Percentiles rank a stretch among this genome's conserved stretches.
Evolutionary conservation across 2,329 filamentous ascomycete genomes (phyloP).

Genomic region (Xylariaceae sp.): DNA sequence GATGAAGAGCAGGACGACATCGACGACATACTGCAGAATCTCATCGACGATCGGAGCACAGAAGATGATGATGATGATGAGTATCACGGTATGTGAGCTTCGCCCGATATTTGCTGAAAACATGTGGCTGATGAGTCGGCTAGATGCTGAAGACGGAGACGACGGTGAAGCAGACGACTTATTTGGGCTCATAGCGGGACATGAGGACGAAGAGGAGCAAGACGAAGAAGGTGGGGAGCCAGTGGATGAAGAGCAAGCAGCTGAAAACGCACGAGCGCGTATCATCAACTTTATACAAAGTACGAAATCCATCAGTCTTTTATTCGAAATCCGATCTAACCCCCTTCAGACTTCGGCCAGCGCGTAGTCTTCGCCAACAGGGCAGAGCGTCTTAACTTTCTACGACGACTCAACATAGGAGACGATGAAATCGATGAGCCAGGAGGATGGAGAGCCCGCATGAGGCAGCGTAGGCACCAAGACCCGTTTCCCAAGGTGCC

Average conservation of each 20-base stretch:
- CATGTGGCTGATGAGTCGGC: not conserved
- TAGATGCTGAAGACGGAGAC: slow-evolving; percentile 32
- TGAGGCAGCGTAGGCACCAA: not conserved
- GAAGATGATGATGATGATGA: slow-evolving; percentile 30
- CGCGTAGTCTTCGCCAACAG: slow-evolving; percentile 27
- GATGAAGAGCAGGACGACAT: slow-evolving; percentile 26
- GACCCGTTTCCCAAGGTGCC: slow-evolving; percentile 79
- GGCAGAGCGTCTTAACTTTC: slow-evolving; percentile 41
- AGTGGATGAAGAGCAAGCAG: slow-evolving; percentile 15
- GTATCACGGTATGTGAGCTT: slow-evolving; percentile 27
- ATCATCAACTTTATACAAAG: slow-evolving; percentile 31
- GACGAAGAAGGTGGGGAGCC: slow-evolving; percentile 16
- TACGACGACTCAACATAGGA: slow-evolving; percentile 39
- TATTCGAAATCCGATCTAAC: slow-evolving; percentile 18
- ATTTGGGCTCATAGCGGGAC: slow-evolving; percentile 32
- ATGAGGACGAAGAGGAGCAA: slow-evolving; percentile 27
- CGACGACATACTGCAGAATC: not conserved
- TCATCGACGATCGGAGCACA: too few relatives aligned
- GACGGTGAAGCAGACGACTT: slow-evolving; percentile 29
- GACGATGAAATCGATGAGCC: slow-evolving; percentile 35
- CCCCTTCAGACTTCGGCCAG: slow-evolving; percentile 21
- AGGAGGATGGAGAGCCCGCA: slow-evolving; percentile 6
- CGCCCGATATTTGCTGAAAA: too few relatives aligned
- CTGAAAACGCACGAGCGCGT: slow-evolving; percentile 19
- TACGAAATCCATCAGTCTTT: slow-evolving; percentile 18